phyloP scores from a whole-genome alignment of 2,329 filamentous ascomycete species.

The Thielaviopsis ethacetica region DNA sequence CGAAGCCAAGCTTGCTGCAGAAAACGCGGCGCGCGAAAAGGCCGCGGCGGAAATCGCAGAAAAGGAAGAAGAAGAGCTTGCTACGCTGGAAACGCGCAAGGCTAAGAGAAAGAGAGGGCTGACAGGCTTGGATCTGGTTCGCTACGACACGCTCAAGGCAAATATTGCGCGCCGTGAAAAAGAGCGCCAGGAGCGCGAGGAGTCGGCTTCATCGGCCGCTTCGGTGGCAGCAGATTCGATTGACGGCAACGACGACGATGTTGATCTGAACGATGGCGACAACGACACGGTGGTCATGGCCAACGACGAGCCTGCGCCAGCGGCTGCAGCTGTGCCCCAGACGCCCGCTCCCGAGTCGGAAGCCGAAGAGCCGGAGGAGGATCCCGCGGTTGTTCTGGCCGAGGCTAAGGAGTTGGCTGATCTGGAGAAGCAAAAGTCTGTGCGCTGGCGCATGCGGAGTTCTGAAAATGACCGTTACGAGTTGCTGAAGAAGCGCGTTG shows the following conservation, averaged over 20 bases:
- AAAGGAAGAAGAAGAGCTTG: slow-evolving; percentile 6
- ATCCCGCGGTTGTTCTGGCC: slow-evolving; percentile 3
- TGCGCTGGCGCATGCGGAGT: slow-evolving; percentile 1
- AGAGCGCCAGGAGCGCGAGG: slow-evolving; percentile 6
- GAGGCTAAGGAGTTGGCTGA: slow-evolving; percentile 6
- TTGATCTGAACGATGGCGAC: slow-evolving; percentile 9
- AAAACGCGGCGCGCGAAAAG: slow-evolving; percentile 2
- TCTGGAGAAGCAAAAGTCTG: slow-evolving; percentile 1
- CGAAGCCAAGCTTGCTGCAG: slow-evolving; percentile 3
- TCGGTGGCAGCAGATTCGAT: slow-evolving; percentile 4
- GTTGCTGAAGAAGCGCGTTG: neutral
- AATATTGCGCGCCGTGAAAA: slow-evolving; percentile 4
- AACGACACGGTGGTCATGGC: slow-evolving; percentile 11
- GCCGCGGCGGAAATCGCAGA: slow-evolving; percentile 1
- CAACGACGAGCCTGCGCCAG: slow-evolving; percentile 5
- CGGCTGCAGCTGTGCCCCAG: neutral
- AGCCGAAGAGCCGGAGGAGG: slow-evolving; percentile 7
- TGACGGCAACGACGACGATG: slow-evolving; percentile 2
- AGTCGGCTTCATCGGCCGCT: slow-evolving; percentile 8
- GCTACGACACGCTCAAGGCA: slow-evolving; percentile 4
- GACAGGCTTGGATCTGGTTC: neutral
- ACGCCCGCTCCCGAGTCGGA: neutral
- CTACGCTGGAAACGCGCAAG: slow-evolving; percentile 4
- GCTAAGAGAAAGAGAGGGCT: neutral
- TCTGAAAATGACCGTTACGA: slow-evolving; percentile 3